A percentile compares a stretch with the other conserved stretches of the same genome.
phyloP scores from a whole-genome alignment of 768 basidiomycete species.

The Amanita pallidorosea region DNA sequence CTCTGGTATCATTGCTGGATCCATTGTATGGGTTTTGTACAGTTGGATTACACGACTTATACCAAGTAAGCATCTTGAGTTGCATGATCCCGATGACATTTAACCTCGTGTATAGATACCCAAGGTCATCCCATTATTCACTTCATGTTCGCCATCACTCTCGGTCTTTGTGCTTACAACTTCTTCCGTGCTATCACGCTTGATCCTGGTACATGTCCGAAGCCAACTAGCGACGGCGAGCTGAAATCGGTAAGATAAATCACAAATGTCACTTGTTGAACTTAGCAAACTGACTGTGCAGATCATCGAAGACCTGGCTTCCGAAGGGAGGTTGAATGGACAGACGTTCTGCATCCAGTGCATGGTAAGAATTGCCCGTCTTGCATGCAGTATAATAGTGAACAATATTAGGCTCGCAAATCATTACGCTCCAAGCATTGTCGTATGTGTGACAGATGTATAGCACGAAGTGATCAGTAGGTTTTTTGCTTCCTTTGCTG shows the following conservation, averaged over 20 bases:
- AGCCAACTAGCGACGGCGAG: conserved; percentile 73
- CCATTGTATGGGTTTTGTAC: conserved; percentile 79
- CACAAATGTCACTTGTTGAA: neutral
- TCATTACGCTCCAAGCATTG: conserved; percentile 94
- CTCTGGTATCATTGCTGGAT: conserved; percentile 78
- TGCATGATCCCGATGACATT: neutral
- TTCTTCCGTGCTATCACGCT: conserved; percentile 85
- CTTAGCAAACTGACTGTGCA: neutral
- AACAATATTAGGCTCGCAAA: conserved; percentile 55
- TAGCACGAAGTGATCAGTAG: conserved; percentile 89
- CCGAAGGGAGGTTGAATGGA: conserved; percentile 82
- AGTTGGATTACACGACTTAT: conserved; percentile 76
- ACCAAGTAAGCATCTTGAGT: conserved; percentile 35
- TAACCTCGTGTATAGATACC: conserved; percentile 40
- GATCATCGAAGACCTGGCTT: conserved; percentile 88
- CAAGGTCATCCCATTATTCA: conserved; percentile 69
- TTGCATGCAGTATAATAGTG: neutral
- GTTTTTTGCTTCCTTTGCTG: conserved; percentile 16
- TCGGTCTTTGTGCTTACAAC: conserved; percentile 73
- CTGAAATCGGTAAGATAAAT: conserved; percentile 62
- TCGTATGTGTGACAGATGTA: conserved; percentile 81
- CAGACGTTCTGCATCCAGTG: conserved; percentile 96
- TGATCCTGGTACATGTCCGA: conserved; percentile 84
- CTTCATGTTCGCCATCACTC: conserved; percentile 59
- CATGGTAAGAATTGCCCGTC: conserved; percentile 51